phyloP scores from a whole-genome alignment of 345 rosid species.

The Fremontodendron californicum region DNA sequence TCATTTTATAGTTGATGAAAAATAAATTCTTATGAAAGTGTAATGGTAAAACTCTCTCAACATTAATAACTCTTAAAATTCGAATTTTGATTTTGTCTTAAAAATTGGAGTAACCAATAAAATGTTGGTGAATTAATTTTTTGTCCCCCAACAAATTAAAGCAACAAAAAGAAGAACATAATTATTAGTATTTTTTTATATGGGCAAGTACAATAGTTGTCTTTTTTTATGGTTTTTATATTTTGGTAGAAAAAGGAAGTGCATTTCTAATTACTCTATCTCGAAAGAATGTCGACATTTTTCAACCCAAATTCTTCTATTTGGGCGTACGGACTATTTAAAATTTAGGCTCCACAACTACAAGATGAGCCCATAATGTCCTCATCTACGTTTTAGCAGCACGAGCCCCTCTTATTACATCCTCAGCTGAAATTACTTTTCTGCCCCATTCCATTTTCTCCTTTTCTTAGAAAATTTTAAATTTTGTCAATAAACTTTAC shows the following conservation, averaged over 20 bases:
- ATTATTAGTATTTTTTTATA: no score
- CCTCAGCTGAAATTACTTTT: neutral
- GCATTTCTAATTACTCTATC: neutral
- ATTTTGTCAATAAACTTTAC: neutral
- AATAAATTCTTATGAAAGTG: no score
- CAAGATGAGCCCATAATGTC: conserved; percentile 33
- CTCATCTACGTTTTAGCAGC: conserved; percentile 9
- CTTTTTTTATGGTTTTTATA: neutral
- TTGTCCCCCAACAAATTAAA: no score
- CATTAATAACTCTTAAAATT: no score
- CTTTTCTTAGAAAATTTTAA: neutral
- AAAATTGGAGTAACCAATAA: no score
- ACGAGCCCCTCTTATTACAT: no score
- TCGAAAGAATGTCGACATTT: conserved; percentile 37
- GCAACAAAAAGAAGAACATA: no score
- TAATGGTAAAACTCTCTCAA: no score
- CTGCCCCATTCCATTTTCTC: neutral
- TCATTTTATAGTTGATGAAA: no score
- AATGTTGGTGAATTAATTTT: no score
- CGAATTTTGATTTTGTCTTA: no score
- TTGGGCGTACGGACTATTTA: neutral
- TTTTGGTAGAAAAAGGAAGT: neutral
- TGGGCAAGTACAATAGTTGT: no score
- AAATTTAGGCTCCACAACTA: neutral
- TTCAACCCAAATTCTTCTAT: neutral